Evolutionary conservation across 2,329 filamentous ascomycete genomes (phyloP).

Genomic region (Alternaria viburni): DNA sequence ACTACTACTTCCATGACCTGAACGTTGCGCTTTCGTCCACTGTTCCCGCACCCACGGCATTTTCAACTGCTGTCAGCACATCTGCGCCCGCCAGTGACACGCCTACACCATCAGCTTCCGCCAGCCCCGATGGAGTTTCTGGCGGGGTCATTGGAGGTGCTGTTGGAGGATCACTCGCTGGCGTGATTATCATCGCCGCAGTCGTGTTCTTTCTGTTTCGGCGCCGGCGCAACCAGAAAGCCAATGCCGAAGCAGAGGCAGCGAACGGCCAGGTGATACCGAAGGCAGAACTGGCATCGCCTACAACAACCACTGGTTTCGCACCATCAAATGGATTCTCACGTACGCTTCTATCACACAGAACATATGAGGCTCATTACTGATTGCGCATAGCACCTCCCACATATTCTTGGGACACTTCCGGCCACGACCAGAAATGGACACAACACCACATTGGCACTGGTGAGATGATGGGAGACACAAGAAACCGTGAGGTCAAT

Average conservation of each 20-base stretch:
- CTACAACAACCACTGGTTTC: neutral
- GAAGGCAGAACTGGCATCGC: neutral
- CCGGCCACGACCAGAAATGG: neutral
- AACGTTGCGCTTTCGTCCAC: constrained; percentile 3
- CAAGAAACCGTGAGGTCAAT: neutral
- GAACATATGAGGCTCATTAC: neutral
- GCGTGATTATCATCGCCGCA: neutral
- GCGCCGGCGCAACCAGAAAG: neutral
- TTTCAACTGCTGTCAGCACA: neutral
- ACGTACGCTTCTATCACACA: neutral
- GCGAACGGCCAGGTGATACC: neutral
- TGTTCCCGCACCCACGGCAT: neutral
- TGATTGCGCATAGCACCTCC: neutral
- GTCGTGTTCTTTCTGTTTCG: neutral
- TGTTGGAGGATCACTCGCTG: neutral
- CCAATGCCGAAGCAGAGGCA: neutral
- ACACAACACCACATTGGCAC: neutral
- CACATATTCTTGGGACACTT: neutral
- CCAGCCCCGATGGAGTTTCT: neutral
- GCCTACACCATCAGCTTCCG: neutral
- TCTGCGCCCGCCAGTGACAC: neutral
- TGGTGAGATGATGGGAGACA: neutral
- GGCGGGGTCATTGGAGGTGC: neutral
- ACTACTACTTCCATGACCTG: constrained; percentile 17
- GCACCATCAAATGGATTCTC: neutral